A percentile compares a stretch with the other conserved stretches of the same genome.
Conservation (phyloP, 2,329 filamentous ascomycete genomes). For the Scopulariopsis brevicaulis region DNA sequence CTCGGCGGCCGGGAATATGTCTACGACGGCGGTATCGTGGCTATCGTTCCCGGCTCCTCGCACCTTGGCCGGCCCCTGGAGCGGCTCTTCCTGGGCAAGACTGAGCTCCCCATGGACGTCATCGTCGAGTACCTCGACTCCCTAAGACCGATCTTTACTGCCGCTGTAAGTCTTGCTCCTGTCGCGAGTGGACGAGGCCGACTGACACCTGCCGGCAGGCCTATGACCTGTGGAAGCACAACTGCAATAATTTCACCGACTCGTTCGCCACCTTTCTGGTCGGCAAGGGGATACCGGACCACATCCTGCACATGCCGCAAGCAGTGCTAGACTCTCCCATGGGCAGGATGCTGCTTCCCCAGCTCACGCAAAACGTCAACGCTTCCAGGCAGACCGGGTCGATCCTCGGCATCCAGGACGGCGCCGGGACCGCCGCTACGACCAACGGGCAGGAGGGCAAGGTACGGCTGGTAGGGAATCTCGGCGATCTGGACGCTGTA, state of each 20-base stretch:
- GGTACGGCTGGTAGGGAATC: not conserved
- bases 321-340: constrained; percentile 79
- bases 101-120: constrained; percentile 67
- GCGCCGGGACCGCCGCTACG: constrained; percentile 9
- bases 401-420: constrained; percentile 38
- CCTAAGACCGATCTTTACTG: constrained; percentile 68
- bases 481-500: constrained; percentile 26
- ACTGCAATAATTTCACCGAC: constrained; percentile 97
- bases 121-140: constrained; percentile 83
- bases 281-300: constrained; percentile 75
- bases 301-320: constrained; percentile 77
- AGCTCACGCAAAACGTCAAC: constrained; percentile 42
- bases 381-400: constrained; percentile 37
- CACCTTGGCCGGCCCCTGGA: constrained; percentile 82
- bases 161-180: constrained; percentile 41
- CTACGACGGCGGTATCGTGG: constrained; percentile 80
- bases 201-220: constrained; percentile 34
- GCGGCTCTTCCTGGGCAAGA: constrained; percentile 61
- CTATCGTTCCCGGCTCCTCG: constrained; percentile 67
- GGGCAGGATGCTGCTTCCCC: constrained; percentile 76
- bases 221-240: constrained; percentile 83
- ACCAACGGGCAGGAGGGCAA: constrained; percentile 14
- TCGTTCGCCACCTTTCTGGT: constrained; percentile 84
- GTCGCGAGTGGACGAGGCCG: not conserved
- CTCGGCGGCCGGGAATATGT: constrained; percentile 79